These are phyloP conservation scores for Neurospora sp. DNA, from an alignment of 495 filamentous ascomycete species.

Conservation along the genomic window DNA sequence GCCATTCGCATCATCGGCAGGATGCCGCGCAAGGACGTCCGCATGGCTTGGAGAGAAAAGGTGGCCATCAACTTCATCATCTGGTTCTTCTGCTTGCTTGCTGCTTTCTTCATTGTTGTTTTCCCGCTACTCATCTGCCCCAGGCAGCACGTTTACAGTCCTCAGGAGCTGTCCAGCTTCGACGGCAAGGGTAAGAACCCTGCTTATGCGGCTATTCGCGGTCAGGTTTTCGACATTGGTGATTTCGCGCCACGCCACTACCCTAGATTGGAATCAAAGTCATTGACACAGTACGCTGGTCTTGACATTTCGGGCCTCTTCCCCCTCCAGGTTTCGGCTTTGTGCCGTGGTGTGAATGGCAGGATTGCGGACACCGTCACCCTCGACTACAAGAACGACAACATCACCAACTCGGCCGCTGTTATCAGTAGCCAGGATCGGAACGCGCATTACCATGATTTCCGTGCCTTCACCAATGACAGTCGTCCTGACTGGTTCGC, in stretches of 20 bases:
- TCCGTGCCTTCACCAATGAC: conserved; percentile 74
- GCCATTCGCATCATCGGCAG: conserved; percentile 65
- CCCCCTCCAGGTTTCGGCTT: conserved; percentile 85
- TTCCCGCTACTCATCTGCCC: conserved; percentile 89
- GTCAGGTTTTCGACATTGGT: conserved; percentile 77
- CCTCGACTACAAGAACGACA: conserved; percentile 70
- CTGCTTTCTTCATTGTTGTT: conserved; percentile 79
- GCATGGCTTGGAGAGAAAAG: conserved; percentile 92
- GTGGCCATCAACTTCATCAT: conserved; percentile 97
- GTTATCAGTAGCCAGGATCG: conserved; percentile 56
- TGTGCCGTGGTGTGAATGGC: conserved; percentile 71
- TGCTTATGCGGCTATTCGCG: conserved; percentile 74
- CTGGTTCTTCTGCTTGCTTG: conserved; percentile 72
- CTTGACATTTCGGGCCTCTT: conserved; percentile 80
- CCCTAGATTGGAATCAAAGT: conserved; percentile 48
- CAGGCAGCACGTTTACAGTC: conserved; percentile 75
- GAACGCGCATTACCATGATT: conserved; percentile 84
- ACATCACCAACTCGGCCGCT: conserved; percentile 55
- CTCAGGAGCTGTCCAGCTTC: conserved; percentile 60
- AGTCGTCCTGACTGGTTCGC: conserved; percentile 82
- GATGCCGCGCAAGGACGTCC: conserved; percentile 90
- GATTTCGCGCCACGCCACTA: conserved; percentile 71
- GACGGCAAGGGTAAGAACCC: conserved; percentile 56
- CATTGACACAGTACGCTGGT: conserved; percentile 71
- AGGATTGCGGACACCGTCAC: conserved; percentile 55